A percentile compares a stretch with the other conserved stretches of the same genome.
Evolutionary conservation across 352 stramenopile genomes (phyloP).

Genomic region (Globisporangium abappressorium): DNA sequence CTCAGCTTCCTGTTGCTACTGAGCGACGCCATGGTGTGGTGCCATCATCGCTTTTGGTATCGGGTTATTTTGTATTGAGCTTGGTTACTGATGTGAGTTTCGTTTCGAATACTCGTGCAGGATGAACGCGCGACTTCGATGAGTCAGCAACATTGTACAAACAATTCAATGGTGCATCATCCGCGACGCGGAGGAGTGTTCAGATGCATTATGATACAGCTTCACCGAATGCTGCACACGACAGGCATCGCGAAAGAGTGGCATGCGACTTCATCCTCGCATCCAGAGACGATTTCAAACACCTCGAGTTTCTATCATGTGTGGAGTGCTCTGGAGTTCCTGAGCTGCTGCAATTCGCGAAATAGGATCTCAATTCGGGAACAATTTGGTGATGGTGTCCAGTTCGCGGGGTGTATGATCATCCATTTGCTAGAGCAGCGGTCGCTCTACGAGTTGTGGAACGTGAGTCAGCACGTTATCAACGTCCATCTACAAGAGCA

Average conservation of each 20-base stretch:
- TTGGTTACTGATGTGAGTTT: background rate
- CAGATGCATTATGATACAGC: conserved; percentile 20
- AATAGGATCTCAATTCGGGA: conserved; percentile 24
- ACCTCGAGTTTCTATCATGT: conserved; percentile 58
- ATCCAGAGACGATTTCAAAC: conserved; percentile 44
- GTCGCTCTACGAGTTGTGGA: conserved; percentile 56
- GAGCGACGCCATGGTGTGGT: conserved; percentile 31
- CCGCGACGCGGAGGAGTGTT: conserved; percentile 3
- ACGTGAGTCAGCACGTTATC: conserved; percentile 54
- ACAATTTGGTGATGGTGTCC: conserved; percentile 56
- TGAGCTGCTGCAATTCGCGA: conserved; percentile 43
- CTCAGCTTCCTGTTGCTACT: conserved; percentile 60
- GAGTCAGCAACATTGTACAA: background rate
- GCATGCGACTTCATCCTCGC: conserved; percentile 28
- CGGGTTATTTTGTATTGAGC: background rate
- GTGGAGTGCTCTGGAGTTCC: conserved; percentile 63
- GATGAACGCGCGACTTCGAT: background rate
- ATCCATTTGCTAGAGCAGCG: conserved; percentile 57
- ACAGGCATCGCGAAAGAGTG: conserved; percentile 39
- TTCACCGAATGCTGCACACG: conserved; percentile 28
- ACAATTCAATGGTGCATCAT: background rate
- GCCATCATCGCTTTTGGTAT: background rate
- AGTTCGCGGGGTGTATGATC: conserved; percentile 55
- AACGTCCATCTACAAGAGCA: conserved; percentile 38
- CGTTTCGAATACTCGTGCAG: background rate